Evolutionary conservation across 192 early-diverging fungal species (phyloP), one percentile per base, ranked within the genome.

Genomic region (Globomyces pollinis-pini): DNA sequence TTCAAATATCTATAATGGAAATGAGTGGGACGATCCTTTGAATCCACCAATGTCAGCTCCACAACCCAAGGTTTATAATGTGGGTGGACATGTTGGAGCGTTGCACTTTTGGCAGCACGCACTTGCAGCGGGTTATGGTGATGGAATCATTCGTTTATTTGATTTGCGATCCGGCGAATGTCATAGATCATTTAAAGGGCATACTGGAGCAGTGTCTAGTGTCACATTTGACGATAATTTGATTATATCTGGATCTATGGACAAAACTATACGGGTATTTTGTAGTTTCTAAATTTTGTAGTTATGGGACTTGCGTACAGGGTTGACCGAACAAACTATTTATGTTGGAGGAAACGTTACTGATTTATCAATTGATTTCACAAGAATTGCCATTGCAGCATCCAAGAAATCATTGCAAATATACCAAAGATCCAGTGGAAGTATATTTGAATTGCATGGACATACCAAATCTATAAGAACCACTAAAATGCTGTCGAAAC

Each of bases 21-120:
- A 20, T 26, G 44, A 26, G 6, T 47, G 44, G 44, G 44, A 47
- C 1, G 44, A 47, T 26, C n/a, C n/a, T n/a, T 47, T 47, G 23
- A 26, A 47, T 26, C 23, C 23, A 26, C 44, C 53, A 24, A 28
- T 55, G 7, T 20, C 23, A 47, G 28, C 23, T 28, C 23, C 28
- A 3, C 44, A 59, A 36, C 21, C 21, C 23, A 47, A 47, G n/a
- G 28, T 47, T n/a, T 47, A 47, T 26, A 47, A 47, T 47, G 28
- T 47, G 7, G 61, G 61, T 20, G 57, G 63, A 7, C 63, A 64
- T 28, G 59, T 64, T 18, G 63, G 26, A 8, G 44, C 63, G 12
- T 36, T 74, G 47, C 62, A 74, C 56, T 74, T 70, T 49, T 71
- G 62, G 62, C 60, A 69, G 28, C 63, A 71, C 38, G 72, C 72